These are phyloP conservation scores for Purpureocillium takamizusanense DNA, from an alignment of 2,329 filamentous ascomycete genomes.

Conservation along the genomic window DNA sequence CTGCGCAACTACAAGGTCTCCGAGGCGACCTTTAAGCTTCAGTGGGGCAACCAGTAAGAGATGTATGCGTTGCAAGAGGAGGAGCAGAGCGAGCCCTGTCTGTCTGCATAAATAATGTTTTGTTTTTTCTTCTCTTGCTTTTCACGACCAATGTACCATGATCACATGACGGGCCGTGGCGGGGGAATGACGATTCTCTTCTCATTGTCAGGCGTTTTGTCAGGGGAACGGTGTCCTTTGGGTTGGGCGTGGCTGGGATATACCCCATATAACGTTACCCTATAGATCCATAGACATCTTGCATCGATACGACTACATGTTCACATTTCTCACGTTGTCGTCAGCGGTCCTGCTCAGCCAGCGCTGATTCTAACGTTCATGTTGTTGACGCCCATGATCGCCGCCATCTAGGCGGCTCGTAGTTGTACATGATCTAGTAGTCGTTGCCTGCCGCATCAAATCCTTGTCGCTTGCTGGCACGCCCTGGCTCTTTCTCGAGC, in stretches of 20 bases:
- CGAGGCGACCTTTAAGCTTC: conserved; percentile 65
- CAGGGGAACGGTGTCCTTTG: not conserved
- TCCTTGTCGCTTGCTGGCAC: not conserved
- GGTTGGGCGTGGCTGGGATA: not conserved
- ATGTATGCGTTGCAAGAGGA: not conserved
- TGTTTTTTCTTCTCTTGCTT: not conserved
- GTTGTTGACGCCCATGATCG: not conserved
- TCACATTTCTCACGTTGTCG: too few relatives aligned
- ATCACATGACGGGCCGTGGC: not conserved
- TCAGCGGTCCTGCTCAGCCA: not conserved
- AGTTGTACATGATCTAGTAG: conserved; percentile 27
- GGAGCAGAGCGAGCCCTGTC: not conserved
- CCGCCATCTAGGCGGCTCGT: conserved; percentile 13
- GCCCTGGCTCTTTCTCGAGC: conserved; percentile 1
- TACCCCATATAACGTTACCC: not conserved
- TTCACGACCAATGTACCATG: too few relatives aligned
- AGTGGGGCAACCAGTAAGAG: conserved; percentile 60
- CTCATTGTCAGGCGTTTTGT: not conserved
- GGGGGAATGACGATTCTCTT: not conserved
- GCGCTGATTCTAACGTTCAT: not conserved
- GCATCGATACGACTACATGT: not conserved
- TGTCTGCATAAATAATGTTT: conserved; percentile 4
- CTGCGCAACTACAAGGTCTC: conserved; percentile 70
- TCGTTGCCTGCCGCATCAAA: not conserved
- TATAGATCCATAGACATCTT: conserved; percentile 2